These are phyloP conservation scores for Nidula microcarpa DNA, from an alignment of 768 basidiomycete species.

Conservation along the genomic window DNA sequence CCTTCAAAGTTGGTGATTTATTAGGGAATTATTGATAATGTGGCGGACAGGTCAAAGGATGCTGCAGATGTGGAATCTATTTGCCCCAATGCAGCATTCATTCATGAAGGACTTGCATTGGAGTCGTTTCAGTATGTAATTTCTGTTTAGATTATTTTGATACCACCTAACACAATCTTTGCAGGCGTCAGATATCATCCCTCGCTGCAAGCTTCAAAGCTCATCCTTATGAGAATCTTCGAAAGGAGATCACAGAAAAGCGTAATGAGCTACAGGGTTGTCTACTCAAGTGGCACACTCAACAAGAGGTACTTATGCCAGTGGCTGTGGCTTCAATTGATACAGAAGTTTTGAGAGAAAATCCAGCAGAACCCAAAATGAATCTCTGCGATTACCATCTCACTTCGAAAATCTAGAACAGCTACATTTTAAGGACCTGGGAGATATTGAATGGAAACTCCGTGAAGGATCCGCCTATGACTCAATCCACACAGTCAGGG, in stretches of 20 bases:
- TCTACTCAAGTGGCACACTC: too few species aligned
- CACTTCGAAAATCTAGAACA: background rate
- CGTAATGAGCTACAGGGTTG: too few species aligned
- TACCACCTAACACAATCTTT: too few species aligned
- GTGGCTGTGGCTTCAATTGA: too few species aligned
- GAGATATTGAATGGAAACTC: slow-evolving; percentile 4
- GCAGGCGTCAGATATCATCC: too few species aligned
- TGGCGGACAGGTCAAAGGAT: background rate
- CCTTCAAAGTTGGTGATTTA: slow-evolving; percentile 10
- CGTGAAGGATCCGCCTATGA: slow-evolving; percentile 13
- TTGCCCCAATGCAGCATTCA: background rate
- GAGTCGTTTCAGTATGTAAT: too few species aligned
- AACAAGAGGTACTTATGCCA: too few species aligned
- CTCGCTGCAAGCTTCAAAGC: too few species aligned
- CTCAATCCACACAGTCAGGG: slow-evolving; percentile 3
- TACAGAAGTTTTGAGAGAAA: background rate
- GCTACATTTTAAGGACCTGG: slow-evolving; percentile 3
- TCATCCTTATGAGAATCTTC: too few species aligned
- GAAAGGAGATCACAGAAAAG: too few species aligned
- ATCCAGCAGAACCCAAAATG: slow-evolving; percentile 1
- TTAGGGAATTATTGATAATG: slow-evolving; percentile 5
- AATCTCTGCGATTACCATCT: slow-evolving; percentile 12
- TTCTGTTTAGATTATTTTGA: too few species aligned
- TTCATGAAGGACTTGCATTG: slow-evolving; percentile 10
- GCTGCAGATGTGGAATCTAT: background rate